Percentiles rank a stretch among this genome's conserved stretches.
Evolutionary conservation across 2,329 filamentous ascomycete species (phyloP).

Genomic region (Diplocarpon rosae): DNA sequence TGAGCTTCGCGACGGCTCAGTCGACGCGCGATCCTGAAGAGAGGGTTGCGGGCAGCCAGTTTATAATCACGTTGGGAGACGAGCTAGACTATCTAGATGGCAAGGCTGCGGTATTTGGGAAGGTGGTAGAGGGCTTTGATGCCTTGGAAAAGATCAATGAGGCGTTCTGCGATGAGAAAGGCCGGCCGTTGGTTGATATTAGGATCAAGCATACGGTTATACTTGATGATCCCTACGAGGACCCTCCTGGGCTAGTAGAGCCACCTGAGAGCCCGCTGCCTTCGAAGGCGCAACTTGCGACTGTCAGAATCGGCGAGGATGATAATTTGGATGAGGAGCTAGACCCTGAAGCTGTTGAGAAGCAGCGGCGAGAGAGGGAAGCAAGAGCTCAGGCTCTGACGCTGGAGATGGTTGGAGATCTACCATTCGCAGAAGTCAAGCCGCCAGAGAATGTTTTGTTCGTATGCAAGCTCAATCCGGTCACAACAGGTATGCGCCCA

Average conservation of each 20-base stretch:
- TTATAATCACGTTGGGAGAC: constrained; percentile 83
- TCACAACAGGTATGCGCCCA: constrained; percentile 54
- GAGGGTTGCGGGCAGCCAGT: constrained; percentile 79
- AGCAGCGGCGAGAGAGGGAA: constrained; percentile 73
- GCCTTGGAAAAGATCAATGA: constrained; percentile 86
- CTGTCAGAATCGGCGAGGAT: constrained; percentile 84
- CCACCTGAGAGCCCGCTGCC: constrained; percentile 73
- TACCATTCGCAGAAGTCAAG: constrained; percentile 94
- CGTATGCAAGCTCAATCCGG: constrained; percentile 95
- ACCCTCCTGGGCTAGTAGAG: constrained; percentile 65
- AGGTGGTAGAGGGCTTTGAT: constrained; percentile 93
- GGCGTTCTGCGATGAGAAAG: constrained; percentile 75
- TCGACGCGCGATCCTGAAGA: constrained; percentile 66
- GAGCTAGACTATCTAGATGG: constrained; percentile 85
- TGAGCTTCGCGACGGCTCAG: constrained; percentile 93
- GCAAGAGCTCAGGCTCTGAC: constrained; percentile 89
- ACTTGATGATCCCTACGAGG: constrained; percentile 83
- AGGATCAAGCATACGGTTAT: constrained; percentile 87
- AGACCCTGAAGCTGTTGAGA: constrained; percentile 71
- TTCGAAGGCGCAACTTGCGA: constrained; percentile 75
- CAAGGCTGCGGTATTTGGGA: constrained; percentile 89
- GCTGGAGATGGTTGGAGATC: constrained; percentile 92
- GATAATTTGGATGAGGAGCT: constrained; percentile 64
- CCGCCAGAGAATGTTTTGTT: constrained; percentile 96
- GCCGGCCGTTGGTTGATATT: constrained; percentile 85